Evolutionary conservation across 2,329 filamentous ascomycete genomes (phyloP).

Genomic region (Curvularia verruculosa): DNA sequence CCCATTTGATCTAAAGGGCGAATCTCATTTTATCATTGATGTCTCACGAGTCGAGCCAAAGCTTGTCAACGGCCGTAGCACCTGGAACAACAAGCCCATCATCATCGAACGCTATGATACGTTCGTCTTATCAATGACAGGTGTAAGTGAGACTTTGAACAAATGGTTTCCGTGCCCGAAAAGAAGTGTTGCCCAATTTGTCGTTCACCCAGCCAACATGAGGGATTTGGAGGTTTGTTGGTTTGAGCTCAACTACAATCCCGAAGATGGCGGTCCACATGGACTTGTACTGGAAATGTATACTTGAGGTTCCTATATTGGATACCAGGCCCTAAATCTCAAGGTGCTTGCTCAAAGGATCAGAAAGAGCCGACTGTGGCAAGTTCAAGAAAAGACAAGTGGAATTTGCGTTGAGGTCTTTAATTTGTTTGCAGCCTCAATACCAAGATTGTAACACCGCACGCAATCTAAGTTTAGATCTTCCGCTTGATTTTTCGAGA

Average conservation of each 20-base stretch:
- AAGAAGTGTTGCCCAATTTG: slow-evolving; percentile 34
- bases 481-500: background rate
- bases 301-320: background rate
- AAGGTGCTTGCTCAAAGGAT: background rate
- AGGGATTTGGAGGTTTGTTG: slow-evolving; percentile 32
- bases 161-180: slow-evolving; percentile 30
- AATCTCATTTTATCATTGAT: slow-evolving; percentile 32
- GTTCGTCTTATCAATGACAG: slow-evolving; percentile 1
- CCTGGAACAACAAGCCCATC: slow-evolving; percentile 35
- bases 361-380: background rate
- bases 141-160: slow-evolving; percentile 12
- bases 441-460: background rate
- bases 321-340: too few relatives aligned
- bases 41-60: slow-evolving; percentile 27
- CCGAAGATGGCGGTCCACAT: slow-evolving; percentile 29
- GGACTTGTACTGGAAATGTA: slow-evolving; percentile 43
- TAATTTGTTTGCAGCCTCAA: background rate
- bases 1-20: slow-evolving; percentile 28
- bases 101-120: slow-evolving; percentile 14
- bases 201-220: slow-evolving; percentile 29
- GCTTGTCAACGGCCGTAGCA: slow-evolving; percentile 38
- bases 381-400: background rate
- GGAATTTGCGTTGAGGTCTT: background rate
- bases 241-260: slow-evolving; percentile 40
- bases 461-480: background rate